Percentiles rank a stretch among this genome's conserved stretches.
Evolutionary conservation across 2,329 filamentous ascomycete genomes (phyloP).

Genomic region (Alternaria gansuensis): DNA sequence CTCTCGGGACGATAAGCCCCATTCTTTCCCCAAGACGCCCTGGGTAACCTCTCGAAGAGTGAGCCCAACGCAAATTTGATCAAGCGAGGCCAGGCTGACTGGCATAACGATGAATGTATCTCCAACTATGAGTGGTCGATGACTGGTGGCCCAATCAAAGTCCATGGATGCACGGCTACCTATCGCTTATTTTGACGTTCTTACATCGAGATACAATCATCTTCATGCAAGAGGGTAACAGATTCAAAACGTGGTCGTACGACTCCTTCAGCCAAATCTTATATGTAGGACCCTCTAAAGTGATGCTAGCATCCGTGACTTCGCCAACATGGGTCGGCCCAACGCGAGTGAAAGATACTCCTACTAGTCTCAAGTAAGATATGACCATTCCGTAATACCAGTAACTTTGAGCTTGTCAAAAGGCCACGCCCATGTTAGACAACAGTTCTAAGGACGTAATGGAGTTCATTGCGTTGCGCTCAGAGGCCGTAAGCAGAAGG

Average conservation of each 20-base stretch:
- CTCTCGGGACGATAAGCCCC: background rate
- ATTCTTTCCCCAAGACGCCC: background rate
- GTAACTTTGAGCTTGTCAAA: rapidly evolving
- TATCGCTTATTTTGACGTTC: background rate
- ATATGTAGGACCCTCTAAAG: background rate
- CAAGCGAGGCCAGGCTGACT: background rate
- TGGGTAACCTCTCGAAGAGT: background rate
- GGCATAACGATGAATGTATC: background rate
- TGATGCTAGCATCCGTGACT: background rate
- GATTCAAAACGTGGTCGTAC: too few species aligned
- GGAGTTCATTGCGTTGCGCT: background rate
- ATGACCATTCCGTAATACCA: background rate
- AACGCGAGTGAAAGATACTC: background rate
- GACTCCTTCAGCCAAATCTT: background rate
- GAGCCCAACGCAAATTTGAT: background rate
- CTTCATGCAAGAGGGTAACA: background rate
- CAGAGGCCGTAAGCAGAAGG: background rate
- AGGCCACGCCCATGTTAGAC: constrained; percentile 1
- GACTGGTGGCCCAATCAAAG: background rate
- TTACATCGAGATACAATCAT: background rate
- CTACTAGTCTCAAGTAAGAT: background rate
- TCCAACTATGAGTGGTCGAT: background rate
- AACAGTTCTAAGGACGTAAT: rapidly evolving
- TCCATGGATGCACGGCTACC: background rate
- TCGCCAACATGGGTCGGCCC: constrained; percentile 3